Evolutionary conservation across 148 eudicot genomes (phyloP), one percentile per base, ranked within the genome.

Genomic region (Rhododendron simsii): DNA sequence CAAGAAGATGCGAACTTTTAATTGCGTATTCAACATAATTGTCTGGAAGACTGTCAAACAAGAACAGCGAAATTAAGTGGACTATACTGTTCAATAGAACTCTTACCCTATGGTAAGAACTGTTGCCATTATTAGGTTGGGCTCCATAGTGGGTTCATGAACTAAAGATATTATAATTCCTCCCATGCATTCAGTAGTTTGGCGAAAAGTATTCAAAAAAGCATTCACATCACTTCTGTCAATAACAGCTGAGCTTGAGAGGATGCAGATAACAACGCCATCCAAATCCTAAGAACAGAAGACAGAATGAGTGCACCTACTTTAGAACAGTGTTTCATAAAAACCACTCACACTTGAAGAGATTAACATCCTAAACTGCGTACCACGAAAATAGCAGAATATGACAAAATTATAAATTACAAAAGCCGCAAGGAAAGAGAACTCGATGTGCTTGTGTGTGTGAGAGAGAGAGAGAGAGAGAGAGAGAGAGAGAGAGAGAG

Each of bases 21-120:
- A 41, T 37, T 37, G 53, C 5, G 1, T 16, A 13, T n/a, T 5
- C n/a, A 69, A 47, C 30, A 48, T 53, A 21, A 39, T 0, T 39
- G 30, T 39, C 37, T 7, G 39, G 51, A 82, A 37, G 74, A 41
- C 50, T 11, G n/a, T 23, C 37, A 28, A 44, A 28, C 23, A n/a
- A 59, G 3, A 59, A 53, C 39, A 57, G 23, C 10, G 2, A 5
- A 78, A 59, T 20, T 14, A 53, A 76, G 28, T 39, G 85, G 18
- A 73, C 33, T 39, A 7, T 7, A 80, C 26, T 26, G 26, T 55
- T 53, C 13, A 39, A 39, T 20, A 45, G 47, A 48, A 63, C 28
- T 37, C 95, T 92, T 91, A 95, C 99, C 98, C 89, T n/a, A 91
- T 84, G 35, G 92, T 85, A 77, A 96, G 87, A 84, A 95, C 84